phyloP scores from a whole-genome alignment of 2,329 filamentous ascomycete genomes.

The Cladosporium colombiae region DNA sequence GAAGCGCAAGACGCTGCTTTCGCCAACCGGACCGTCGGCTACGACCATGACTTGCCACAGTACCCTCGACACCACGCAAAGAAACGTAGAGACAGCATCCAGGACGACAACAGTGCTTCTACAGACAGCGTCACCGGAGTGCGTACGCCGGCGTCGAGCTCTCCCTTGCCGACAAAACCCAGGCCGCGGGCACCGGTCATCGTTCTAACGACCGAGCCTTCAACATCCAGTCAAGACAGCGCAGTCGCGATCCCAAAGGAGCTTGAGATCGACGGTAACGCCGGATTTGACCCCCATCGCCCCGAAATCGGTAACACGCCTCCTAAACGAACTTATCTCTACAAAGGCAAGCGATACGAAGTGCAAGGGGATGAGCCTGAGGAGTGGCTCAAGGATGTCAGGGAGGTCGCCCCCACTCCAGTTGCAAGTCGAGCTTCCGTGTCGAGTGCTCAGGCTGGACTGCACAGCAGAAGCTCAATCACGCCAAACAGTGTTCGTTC shows the following conservation, averaged over 20 bases:
- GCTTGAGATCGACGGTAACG: conserved; percentile 16
- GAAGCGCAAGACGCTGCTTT: conserved; percentile 14
- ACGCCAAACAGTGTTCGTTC: conserved; percentile 6
- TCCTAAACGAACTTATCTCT: conserved; percentile 5
- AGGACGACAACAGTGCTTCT: conserved; percentile 2
- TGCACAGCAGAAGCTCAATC: not conserved
- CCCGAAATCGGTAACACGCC: not conserved
- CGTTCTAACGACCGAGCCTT: not conserved
- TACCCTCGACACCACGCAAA: not conserved
- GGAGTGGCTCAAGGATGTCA: conserved; percentile 17
- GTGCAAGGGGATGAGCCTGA: conserved; percentile 16
- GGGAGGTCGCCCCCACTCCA: not conserved
- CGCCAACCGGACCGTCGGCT: not conserved
- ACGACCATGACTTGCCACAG: conserved; percentile 14
- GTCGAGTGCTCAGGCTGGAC: not conserved
- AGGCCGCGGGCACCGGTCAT: not conserved
- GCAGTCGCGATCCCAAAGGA: not conserved
- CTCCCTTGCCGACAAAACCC: not conserved
- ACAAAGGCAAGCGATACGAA: conserved; percentile 14
- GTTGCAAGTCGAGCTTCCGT: not conserved
- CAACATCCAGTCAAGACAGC: not conserved
- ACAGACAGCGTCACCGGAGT: not conserved
- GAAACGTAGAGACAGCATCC: conserved; percentile 20
- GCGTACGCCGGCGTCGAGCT: not conserved
- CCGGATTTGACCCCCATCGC: conserved; percentile 14